A percentile compares a stretch with the other conserved stretches of the same genome.
phyloP scores from a whole-genome alignment of 2,329 filamentous ascomycete genomes.

The Ascochyta fabae region DNA sequence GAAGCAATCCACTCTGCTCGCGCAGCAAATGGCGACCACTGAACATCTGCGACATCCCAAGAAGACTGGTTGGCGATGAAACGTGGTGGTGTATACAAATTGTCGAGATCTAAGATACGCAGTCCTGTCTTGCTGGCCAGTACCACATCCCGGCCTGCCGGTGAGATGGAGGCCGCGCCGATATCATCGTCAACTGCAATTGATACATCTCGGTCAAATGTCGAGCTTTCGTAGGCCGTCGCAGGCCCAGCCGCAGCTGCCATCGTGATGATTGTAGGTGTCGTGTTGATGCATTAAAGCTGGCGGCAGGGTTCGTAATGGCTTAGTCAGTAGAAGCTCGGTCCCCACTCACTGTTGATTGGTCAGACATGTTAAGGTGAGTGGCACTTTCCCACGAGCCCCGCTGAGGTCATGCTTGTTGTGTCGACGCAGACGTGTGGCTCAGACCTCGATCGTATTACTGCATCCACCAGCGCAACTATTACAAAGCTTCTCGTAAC shows the following conservation, averaged over 20 bases:
- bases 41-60: slow-evolving; percentile 96
- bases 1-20: slow-evolving; percentile 94
- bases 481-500: slow-evolving; percentile 8
- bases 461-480: slow-evolving; percentile 9
- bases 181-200: slow-evolving; percentile 81
- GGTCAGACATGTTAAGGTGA: slow-evolving; percentile 4
- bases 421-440: slow-evolving; percentile 16
- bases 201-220: slow-evolving; percentile 82
- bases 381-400: slow-evolving; percentile 17
- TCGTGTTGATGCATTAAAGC: slow-evolving; percentile 8
- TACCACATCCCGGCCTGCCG: slow-evolving; percentile 87
- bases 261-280: slow-evolving; percentile 24
- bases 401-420: slow-evolving; percentile 20
- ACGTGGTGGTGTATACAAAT: slow-evolving; percentile 83
- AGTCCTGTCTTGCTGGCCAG: slow-evolving; percentile 85
- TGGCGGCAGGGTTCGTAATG: slow-evolving; percentile 20
- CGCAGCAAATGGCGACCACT: slow-evolving; percentile 92
- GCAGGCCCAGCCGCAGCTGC: slow-evolving; percentile 33
- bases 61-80: slow-evolving; percentile 84
- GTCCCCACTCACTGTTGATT: not conserved
- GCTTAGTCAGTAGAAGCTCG: not conserved
- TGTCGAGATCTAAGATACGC: slow-evolving; percentile 90
- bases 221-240: slow-evolving; percentile 81
- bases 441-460: slow-evolving; percentile 15
- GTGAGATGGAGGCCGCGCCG: slow-evolving; percentile 91